phyloP scores from a whole-genome alignment of 495 filamentous ascomycete species.

The Penicillium steckii region DNA sequence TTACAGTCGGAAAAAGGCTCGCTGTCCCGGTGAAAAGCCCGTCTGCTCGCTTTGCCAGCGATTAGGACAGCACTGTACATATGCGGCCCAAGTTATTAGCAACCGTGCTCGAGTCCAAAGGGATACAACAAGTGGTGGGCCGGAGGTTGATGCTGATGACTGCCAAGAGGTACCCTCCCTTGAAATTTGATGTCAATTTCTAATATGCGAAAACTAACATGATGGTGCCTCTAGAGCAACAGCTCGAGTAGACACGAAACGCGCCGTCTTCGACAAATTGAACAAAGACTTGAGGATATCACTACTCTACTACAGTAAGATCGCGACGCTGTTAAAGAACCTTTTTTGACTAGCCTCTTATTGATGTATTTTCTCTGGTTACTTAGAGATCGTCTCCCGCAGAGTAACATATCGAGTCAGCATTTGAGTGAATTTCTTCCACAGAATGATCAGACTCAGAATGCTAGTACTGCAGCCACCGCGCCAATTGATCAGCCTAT shows the following conservation, averaged over 20 bases:
- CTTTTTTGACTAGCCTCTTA: too few species aligned
- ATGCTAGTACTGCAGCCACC: background rate
- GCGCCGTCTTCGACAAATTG: conserved; percentile 21
- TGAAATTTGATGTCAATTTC: too few species aligned
- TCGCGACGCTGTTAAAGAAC: too few species aligned
- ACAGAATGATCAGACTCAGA: background rate
- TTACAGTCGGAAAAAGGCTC: conserved; percentile 37
- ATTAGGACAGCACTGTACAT: conserved; percentile 34
- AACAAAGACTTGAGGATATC: conserved; percentile 25
- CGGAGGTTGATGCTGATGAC: background rate
- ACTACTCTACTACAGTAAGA: conserved; percentile 20
- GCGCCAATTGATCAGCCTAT: background rate
- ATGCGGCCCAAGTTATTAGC: conserved; percentile 17
- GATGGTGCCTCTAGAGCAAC: background rate
- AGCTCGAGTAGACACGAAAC: background rate
- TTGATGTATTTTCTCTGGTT: background rate
- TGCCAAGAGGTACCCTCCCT: background rate
- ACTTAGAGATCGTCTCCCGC: conserved; percentile 9
- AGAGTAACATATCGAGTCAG: background rate
- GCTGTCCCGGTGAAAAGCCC: conserved; percentile 42
- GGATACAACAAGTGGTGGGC: background rate
- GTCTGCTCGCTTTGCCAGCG: conserved; percentile 36
- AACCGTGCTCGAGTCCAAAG: background rate
- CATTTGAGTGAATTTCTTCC: background rate
- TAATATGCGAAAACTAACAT: too few species aligned